These are phyloP conservation scores for Arthromyces matolae DNA, from an alignment of 768 basidiomycete species.

Conservation along the genomic window DNA sequence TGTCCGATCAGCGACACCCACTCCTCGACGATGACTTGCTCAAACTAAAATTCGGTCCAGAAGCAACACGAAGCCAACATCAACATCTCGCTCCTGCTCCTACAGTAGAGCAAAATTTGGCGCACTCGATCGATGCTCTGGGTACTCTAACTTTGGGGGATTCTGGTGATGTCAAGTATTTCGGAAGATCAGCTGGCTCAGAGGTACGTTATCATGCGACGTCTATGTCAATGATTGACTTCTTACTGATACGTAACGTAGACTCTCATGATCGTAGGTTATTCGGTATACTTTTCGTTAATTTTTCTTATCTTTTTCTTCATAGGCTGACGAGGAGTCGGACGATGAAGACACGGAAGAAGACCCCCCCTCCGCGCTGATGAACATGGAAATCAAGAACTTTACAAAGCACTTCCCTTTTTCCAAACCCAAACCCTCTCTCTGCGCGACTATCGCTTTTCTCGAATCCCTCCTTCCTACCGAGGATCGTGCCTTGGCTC, in stretches of 20 bases:
- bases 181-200: conserved; percentile 62
- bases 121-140: conserved; percentile 48
- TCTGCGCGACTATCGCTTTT: conserved; percentile 26
- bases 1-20: conserved; percentile 57
- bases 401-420: conserved; percentile 42
- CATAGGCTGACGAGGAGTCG: conserved; percentile 26
- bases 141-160: conserved; percentile 61
- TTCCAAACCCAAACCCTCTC: conserved; percentile 29
- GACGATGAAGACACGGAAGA: conserved; percentile 26
- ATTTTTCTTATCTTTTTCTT: not conserved
- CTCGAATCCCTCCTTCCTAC: conserved; percentile 43
- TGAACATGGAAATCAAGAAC: conserved; percentile 32
- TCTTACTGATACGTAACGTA: conserved; percentile 11
- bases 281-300: not conserved
- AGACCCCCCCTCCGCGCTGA: conserved; percentile 9
- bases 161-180: conserved; percentile 59
- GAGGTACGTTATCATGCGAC: conserved; percentile 35
- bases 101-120: conserved; percentile 30
- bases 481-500: conserved; percentile 35
- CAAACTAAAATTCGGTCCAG: conserved; percentile 54
- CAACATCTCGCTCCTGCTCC: conserved; percentile 8
- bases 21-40: conserved; percentile 52
- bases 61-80: conserved; percentile 35
- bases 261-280: conserved; percentile 40
- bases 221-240: not conserved